Evolutionary conservation across 345 rosid genomes (phyloP).

Genomic region (Barbarea vulgaris): DNA sequence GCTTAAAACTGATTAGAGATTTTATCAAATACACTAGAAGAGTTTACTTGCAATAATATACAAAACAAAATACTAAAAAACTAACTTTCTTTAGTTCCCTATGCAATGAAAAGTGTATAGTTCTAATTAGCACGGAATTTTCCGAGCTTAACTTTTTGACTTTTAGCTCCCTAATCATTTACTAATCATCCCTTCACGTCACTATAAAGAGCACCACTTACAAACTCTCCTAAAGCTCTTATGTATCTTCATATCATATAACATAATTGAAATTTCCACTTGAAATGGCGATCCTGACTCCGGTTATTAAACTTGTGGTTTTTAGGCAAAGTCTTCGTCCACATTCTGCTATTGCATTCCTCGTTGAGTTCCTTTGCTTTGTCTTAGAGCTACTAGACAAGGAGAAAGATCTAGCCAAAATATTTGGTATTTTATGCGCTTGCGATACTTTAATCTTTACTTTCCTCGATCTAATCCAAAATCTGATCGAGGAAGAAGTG

Average conservation of each 20-base stretch:
- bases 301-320: slow-evolving; percentile 30
- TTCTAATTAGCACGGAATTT: slow-evolving; percentile 24
- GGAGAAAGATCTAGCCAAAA: slow-evolving; percentile 35
- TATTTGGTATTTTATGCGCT: slow-evolving; percentile 35
- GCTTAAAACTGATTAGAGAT: neutral
- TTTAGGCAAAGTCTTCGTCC: slow-evolving; percentile 43
- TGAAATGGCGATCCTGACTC: slow-evolving; percentile 35
- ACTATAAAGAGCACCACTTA: slow-evolving; percentile 14
- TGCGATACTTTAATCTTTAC: slow-evolving; percentile 41
- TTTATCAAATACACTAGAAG: neutral
- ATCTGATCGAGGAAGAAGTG: slow-evolving; percentile 21
- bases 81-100: slow-evolving; percentile 12
- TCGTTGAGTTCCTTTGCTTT: slow-evolving; percentile 41
- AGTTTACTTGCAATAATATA: neutral
- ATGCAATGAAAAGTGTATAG: slow-evolving; percentile 28
- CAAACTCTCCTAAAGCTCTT: neutral
- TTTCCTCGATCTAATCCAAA: slow-evolving; percentile 34
- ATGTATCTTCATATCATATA: neutral
- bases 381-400: slow-evolving; percentile 38
- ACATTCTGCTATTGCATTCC: slow-evolving; percentile 39
- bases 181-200: slow-evolving; percentile 15
- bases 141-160: slow-evolving; percentile 34
- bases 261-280: neutral
- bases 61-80: neutral
- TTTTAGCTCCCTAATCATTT: slow-evolving; percentile 15